Evolutionary conservation across 129 eudicot genomes (phyloP), one percentile per base, ranked within the genome.

Genomic region (Escallonia herrerae): DNA sequence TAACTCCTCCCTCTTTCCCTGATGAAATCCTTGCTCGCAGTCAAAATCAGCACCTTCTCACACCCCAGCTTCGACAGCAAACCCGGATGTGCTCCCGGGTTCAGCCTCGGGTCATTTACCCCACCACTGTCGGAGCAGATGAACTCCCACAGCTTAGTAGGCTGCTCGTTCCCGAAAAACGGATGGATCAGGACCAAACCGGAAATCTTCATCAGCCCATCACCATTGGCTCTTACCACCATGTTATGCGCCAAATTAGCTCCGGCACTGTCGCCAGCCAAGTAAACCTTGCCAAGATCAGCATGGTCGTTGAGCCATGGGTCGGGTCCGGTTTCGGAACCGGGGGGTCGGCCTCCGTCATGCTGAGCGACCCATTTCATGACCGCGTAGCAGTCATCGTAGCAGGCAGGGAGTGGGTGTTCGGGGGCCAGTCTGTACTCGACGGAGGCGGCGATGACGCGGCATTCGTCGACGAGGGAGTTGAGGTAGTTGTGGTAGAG

Each of bases 241-340:
- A 82, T 74, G 47, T 79, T 62, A 65, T 85, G 91, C 1, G 85
- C 76, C 4, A 85, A 78, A 47, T 81, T 85, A 13, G 64, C 87
- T 3, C 91, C 91, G 0, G 87, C 84, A 55, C 91, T 79, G 38
- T 82, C 91, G n/a, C 91, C 91, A 1, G 67, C 83, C 1, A 81
- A 52, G 48, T 55, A 81, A 3, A 81, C 64, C 8, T 75, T 63
- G 2, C 56, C 42, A 6, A 76, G 40, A 76, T 85, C 81, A 3
- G 66, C 91, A 6, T 81, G 40, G 7, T 73, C 69, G n/a, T 45
- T 49, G 5, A 85, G 62, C 87, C 87, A 81, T 12, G 69, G 45
- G 48, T 84, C 82, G 0, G 47, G 40, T 4, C 75, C 76, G 33
- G 33, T 22, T 22, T 22, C 33, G 33, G 33, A 22, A 22, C 33